Percentiles rank a stretch among this genome's conserved stretches.
These are phyloP conservation scores for Gynochthodes officinalis DNA, from an alignment of 257 asterid genomes.

Conservation along the genomic window DNA sequence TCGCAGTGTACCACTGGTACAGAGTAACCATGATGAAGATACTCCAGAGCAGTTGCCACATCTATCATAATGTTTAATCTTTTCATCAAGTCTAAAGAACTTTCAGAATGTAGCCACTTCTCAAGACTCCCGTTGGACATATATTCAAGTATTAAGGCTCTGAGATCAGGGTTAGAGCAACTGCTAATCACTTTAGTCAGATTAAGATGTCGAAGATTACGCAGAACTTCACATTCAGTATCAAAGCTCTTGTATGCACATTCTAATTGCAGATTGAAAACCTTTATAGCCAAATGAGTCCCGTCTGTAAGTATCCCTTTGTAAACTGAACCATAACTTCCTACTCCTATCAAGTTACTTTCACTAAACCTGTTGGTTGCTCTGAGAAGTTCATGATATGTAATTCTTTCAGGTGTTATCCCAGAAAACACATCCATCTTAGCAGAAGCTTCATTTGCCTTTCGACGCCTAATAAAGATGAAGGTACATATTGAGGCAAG, in stretches of 20 bases:
- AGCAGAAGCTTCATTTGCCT: background rate
- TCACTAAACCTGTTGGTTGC: slow-evolving; percentile 5
- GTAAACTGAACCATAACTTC: slow-evolving; percentile 11
- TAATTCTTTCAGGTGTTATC: slow-evolving; percentile 5
- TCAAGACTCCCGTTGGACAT: slow-evolving; percentile 21
- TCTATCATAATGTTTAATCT: background rate
- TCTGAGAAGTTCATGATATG: slow-evolving; percentile 17
- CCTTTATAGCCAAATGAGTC: background rate
- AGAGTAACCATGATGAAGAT: background rate
- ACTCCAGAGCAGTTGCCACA: background rate
- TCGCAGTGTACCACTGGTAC: slow-evolving; percentile 18
- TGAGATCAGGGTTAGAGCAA: slow-evolving; percentile 1
- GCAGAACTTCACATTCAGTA: background rate
- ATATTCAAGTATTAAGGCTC: slow-evolving; percentile 11
- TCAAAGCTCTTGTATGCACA: slow-evolving; percentile 2
- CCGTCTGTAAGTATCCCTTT: background rate
- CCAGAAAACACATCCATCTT: background rate
- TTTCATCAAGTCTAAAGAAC: background rate
- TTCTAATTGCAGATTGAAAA: slow-evolving; percentile 1
- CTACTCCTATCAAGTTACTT: background rate
- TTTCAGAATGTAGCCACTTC: background rate
- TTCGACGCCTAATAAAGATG: background rate
- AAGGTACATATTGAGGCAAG: slow-evolving; percentile 1
- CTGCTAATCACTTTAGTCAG: slow-evolving; percentile 2
- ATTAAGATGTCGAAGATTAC: background rate